Evolutionary conservation across 2,329 filamentous ascomycete species (phyloP).

Genomic region (Colletotrichum plurivorum): DNA sequence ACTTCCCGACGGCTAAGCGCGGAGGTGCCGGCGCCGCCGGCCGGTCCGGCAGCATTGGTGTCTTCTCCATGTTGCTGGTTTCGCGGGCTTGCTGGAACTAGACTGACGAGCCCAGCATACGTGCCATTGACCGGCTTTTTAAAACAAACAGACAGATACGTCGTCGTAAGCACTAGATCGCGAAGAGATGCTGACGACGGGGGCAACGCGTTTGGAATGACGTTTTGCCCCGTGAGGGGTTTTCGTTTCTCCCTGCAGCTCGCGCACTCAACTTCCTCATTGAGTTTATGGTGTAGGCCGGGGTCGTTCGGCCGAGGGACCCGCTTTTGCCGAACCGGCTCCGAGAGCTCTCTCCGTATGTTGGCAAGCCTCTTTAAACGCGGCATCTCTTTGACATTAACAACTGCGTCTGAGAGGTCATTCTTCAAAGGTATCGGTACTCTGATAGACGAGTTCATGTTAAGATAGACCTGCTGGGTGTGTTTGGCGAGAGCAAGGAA

Average conservation of each 20-base stretch:
- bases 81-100: not conserved
- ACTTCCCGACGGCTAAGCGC: not conserved
- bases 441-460: too few species aligned
- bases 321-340: not conserved
- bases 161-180: not conserved
- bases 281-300: too few species aligned
- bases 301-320: not conserved
- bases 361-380: too few species aligned
- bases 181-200: not conserved
- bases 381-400: too few species aligned
- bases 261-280: not conserved
- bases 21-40: not conserved
- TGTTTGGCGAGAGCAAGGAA: too few species aligned
- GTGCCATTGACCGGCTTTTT: not conserved
- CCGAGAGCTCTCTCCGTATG: not conserved
- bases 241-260: not conserved
- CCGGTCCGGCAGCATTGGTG: not conserved
- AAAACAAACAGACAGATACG: not conserved
- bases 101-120: not conserved
- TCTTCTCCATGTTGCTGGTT: constrained; percentile 24
- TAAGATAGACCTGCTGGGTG: fast-evolving
- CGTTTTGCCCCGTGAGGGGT: not conserved
- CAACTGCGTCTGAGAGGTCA: too few species aligned
- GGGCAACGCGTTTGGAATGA: not conserved
- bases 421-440: too few species aligned